These are phyloP conservation scores for Ascobolus immersus DNA, from an alignment of 495 filamentous ascomycete genomes.

Conservation along the genomic window DNA sequence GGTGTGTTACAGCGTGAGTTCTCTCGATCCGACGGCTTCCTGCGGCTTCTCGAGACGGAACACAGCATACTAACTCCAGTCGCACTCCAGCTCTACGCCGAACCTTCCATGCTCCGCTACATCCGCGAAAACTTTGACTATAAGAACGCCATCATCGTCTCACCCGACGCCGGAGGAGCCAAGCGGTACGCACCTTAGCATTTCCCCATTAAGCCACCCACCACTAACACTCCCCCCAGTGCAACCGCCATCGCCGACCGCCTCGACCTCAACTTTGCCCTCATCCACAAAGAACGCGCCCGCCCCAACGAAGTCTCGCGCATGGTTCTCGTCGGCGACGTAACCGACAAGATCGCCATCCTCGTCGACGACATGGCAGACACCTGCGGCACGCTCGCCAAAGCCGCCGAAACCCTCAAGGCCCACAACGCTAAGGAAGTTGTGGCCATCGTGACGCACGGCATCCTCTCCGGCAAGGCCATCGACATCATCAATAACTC, in stretches of 20 bases:
- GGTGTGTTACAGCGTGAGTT: not conserved
- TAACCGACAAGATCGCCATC: conserved; percentile 32
- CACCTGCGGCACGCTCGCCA: conserved; percentile 81
- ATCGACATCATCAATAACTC: conserved; percentile 76
- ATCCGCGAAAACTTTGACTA: conserved; percentile 68
- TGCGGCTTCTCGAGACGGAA: not conserved
- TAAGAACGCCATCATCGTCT: conserved; percentile 76
- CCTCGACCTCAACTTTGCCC: conserved; percentile 80
- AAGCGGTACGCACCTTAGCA: conserved; percentile 41
- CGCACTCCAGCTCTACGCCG: conserved; percentile 61
- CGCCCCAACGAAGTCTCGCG: conserved; percentile 84
- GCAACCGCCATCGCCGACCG: conserved; percentile 92
- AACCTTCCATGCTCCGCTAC: conserved; percentile 75
- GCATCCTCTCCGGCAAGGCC: conserved; percentile 75
- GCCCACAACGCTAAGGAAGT: conserved; percentile 68
- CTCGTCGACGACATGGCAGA: conserved; percentile 62
- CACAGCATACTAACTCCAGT: not conserved
- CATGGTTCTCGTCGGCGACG: conserved; percentile 79
- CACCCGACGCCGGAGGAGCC: conserved; percentile 85
- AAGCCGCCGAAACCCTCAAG: conserved; percentile 78
- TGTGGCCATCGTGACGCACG: conserved; percentile 87
- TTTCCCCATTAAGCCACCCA: not conserved
- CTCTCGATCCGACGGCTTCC: too few relatives aligned
- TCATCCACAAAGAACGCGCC: conserved; percentile 95
- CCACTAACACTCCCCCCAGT: conserved; percentile 21